Conservation (phyloP, 495 filamentous ascomycete genomes). For the Aspergillus olivimuriae region DNA sequence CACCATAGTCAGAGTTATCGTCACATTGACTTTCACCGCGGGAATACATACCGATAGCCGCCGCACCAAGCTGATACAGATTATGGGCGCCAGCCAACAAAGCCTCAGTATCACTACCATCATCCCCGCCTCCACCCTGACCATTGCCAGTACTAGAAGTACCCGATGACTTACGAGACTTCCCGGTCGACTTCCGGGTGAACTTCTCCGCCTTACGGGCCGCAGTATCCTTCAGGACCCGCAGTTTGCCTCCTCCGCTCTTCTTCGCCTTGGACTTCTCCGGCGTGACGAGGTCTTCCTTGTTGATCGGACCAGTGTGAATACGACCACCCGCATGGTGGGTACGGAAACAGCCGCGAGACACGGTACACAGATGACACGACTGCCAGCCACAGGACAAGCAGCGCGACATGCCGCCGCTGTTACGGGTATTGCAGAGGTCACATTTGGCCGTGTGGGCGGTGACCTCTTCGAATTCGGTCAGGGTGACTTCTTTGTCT, state of each 20-base stretch:
- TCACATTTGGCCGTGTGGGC: conserved; percentile 50
- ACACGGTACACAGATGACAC: conserved; percentile 32
- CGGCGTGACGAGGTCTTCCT: background rate
- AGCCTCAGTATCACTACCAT: background rate
- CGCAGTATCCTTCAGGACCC: too few relatives aligned
- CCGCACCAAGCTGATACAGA: background rate
- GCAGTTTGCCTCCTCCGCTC: too few relatives aligned
- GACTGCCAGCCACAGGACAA: conserved; percentile 37
- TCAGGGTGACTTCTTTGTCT: background rate
- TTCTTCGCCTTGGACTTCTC: background rate
- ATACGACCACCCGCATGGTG: conserved; percentile 14
- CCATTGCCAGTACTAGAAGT: background rate
- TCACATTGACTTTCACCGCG: background rate
- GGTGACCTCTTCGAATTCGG: conserved; percentile 24
- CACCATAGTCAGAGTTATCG: background rate
- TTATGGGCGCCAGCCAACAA: conserved; percentile 1
- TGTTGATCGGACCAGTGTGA: conserved; percentile 4
- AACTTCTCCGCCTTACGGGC: too few relatives aligned
- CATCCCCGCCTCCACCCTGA: background rate
- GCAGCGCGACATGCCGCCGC: conserved; percentile 38
- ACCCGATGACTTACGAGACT: background rate
- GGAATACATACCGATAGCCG: background rate
- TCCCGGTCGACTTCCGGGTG: background rate
- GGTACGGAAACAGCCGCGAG: conserved; percentile 14
- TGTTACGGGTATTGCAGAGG: conserved; percentile 39